Base-by-base conservation (phyloP, 1,284 basidiomycete species). In the Cryptococcus floricola region DNA sequence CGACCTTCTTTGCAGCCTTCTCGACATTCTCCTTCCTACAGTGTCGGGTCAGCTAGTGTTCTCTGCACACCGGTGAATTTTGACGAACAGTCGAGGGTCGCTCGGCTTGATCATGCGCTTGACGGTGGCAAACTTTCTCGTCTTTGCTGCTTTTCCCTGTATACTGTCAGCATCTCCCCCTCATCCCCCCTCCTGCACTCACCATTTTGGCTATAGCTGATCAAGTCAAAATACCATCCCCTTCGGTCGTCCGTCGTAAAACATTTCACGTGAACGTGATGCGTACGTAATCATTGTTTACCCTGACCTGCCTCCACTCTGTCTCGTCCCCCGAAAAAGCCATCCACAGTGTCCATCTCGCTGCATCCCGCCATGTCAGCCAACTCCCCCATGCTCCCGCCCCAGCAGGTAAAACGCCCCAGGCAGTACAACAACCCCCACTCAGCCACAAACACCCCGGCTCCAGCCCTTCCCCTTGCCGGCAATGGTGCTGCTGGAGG, bases 91-190 rank as follows among this genome's bases (percentile, higher is more conserved):
- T 66, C 96, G 82, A 59, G 89, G 89, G 76, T 98, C 96, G 67
- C 88, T 91, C 0, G 96, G 94, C 72, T 93, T 95, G 63, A 98
- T 80, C 82, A 98, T 84, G 14, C 95, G 88, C 79, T 99, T 99
- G 47, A 96, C 92, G 7, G 87, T 80, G 4, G 92, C 94, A 75
- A 97, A 97, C 77, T 97, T 97, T 76, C 92, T 84, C 1, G 92
- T 94, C 76, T 91, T 93, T 76, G 91, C 92, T 50, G 90, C 90
- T 79, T 87, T 94, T n/a, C 86, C 90, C 94, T 93, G 54, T 16
- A 7, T 3, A 42, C 14, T 10, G 25, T 42, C 31, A 47, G 43
- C 48, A 48, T 10, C 50, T 45, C 53, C 54, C 46, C 16, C 4
- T 50, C 28, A 1, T 18, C n/a, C 47, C 18, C 25, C n/a, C 25